Conservation (phyloP, 1,139 yeast genomes). For the Blastobotrys serpentis region DNA sequence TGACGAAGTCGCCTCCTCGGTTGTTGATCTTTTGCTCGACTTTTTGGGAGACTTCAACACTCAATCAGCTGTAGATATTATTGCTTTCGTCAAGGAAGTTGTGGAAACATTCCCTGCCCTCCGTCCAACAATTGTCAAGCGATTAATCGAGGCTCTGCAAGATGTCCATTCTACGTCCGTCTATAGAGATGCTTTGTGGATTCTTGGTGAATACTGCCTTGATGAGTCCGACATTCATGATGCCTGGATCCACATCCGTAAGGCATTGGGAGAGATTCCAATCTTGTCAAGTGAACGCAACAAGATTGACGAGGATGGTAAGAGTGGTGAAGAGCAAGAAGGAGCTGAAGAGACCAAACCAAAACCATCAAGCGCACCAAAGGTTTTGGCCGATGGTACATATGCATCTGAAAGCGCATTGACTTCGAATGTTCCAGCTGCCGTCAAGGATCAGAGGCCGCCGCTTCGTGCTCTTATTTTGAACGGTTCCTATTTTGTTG, state of each 20-base stretch:
- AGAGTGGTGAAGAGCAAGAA: slow-evolving; percentile 31
- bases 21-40: slow-evolving; percentile 83
- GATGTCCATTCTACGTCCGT: slow-evolving; percentile 83
- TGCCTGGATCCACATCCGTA: slow-evolving; percentile 85
- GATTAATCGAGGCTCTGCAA: slow-evolving; percentile 63
- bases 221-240: slow-evolving; percentile 73
- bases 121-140: slow-evolving; percentile 62
- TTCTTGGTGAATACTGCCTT: slow-evolving; percentile 84
- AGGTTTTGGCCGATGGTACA: slow-evolving; percentile 95
- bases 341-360: slow-evolving; percentile 35
- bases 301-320: slow-evolving; percentile 41
- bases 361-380: slow-evolving; percentile 60
- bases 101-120: slow-evolving; percentile 87
- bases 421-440: slow-evolving; percentile 43
- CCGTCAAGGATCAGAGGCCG: slow-evolving; percentile 47
- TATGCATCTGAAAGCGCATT: slow-evolving; percentile 95
- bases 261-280: slow-evolving; percentile 88
- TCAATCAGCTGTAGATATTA: slow-evolving; percentile 84
- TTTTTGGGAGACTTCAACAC: slow-evolving; percentile 82
- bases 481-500: slow-evolving; percentile 87
- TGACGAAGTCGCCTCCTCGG: slow-evolving; percentile 87
- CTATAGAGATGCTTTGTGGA: slow-evolving; percentile 93
- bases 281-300: slow-evolving; percentile 73
- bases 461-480: slow-evolving; percentile 80
- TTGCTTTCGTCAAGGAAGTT: slow-evolving; percentile 87